These are phyloP conservation scores for Dacryopinax primogenitus DNA, from an alignment of 768 basidiomycete genomes.

Conservation along the genomic window DNA sequence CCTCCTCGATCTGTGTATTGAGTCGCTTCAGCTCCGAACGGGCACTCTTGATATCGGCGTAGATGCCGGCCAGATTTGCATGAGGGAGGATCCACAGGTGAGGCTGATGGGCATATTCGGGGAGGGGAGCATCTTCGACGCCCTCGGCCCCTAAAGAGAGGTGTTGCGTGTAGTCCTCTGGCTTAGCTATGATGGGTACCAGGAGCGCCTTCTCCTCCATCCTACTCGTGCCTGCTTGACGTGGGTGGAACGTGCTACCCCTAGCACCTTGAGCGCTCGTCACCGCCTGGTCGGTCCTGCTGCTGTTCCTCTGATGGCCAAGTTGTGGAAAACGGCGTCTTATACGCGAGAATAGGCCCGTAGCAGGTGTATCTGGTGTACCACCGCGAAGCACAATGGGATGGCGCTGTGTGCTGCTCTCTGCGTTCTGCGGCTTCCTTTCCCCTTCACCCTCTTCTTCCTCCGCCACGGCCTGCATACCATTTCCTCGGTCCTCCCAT, in stretches of 20 bases:
- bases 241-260: not conserved
- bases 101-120: conserved; percentile 56
- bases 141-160: not conserved
- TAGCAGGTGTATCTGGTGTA: not conserved
- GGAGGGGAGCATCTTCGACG: conserved; percentile 29
- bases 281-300: not conserved
- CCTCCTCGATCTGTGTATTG: conserved; percentile 58
- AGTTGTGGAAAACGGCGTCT: not conserved
- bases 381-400: not conserved
- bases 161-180: not conserved
- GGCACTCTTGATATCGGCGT: conserved; percentile 57
- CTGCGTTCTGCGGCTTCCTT: not conserved
- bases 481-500: not conserved
- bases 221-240: not conserved
- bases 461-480: not conserved
- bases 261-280: not conserved
- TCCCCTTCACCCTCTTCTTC: not conserved
- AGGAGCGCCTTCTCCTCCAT: not conserved
- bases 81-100: conserved; percentile 56
- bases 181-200: not conserved
- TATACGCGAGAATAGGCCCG: not conserved
- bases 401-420: not conserved
- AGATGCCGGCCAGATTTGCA: conserved; percentile 50
- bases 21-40: conserved; percentile 56
- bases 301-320: not conserved